phyloP scores from a whole-genome alignment of 169 alveolate genomes.

The Plasmodium inui region DNA sequence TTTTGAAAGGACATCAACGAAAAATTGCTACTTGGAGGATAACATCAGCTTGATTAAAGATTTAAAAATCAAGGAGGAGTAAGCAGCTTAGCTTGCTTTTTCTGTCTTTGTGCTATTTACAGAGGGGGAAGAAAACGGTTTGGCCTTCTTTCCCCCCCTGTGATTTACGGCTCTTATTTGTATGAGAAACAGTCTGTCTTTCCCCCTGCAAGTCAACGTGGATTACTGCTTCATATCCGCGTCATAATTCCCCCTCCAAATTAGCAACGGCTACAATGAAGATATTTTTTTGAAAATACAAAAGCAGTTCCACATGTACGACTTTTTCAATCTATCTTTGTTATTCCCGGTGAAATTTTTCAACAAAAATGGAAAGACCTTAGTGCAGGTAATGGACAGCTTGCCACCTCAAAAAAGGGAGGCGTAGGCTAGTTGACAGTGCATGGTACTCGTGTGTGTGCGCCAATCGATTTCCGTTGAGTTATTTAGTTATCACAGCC shows the following conservation, averaged over 20 bases:
- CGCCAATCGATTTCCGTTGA: neutral
- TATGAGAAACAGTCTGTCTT: neutral
- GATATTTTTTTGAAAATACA: slow-evolving; percentile 64
- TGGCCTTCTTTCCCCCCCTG: neutral
- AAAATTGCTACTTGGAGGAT: slow-evolving; percentile 54
- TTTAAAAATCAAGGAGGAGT: slow-evolving; percentile 49
- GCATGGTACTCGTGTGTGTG: neutral
- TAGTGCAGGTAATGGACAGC: slow-evolving; percentile 35
- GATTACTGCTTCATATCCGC: neutral
- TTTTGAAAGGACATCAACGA: slow-evolving; percentile 48
- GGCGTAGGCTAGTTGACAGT: neutral
- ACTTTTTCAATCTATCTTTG: slow-evolving; percentile 48
- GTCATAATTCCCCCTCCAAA: slow-evolving; percentile 2
- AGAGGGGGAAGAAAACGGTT: neutral
- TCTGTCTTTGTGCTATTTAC: neutral
- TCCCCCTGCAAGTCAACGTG: neutral
- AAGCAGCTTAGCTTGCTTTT: neutral
- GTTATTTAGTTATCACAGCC: neutral
- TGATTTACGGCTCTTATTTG: neutral
- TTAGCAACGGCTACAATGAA: slow-evolving; percentile 42
- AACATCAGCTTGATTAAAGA: slow-evolving; percentile 39
- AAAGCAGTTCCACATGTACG: slow-evolving; percentile 35
- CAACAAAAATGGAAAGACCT: slow-evolving; percentile 42
- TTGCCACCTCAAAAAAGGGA: neutral
- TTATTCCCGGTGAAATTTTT: slow-evolving; percentile 58